Base-by-base conservation (phyloP, 2,329 filamentous ascomycete genomes). In the Apiospora hydei region DNA sequence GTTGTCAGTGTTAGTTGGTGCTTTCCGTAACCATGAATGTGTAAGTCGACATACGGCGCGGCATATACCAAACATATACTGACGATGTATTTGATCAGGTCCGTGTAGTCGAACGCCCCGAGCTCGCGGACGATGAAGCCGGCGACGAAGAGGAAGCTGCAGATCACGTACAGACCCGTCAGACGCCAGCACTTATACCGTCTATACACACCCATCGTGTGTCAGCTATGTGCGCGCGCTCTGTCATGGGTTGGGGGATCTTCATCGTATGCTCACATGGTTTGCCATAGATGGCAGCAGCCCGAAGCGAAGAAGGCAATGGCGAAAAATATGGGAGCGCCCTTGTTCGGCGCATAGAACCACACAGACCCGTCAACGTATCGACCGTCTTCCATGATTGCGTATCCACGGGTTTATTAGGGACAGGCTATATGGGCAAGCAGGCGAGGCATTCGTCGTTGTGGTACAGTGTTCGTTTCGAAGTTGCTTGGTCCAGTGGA, bases 161-260 rank as follows among this genome's bases (percentile, higher is more conserved):
- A 88, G 79, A 88, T 85, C 11, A 88, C 84, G 30, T 90, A 87
- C 4, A 91, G 79, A 0, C 85, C 79, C 0, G 87, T 89, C 18
- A 90, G 81, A 69, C 84, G 85, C 86, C 88, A 91, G 75, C 85
- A 88, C 74, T 87, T 88, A 77, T 90, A 88, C 70, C 82, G 86
- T 64, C 88, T 90, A 68, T 38, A 16, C 13, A 30, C 3, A 30
- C 26, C 26, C 26, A n/a, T 30, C 14, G 4, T 4, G 30, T 38
- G 53, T 61, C 46, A 49, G 47, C 24, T 26, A n/a, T n/a, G 7
- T 5, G 11, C 1, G 5, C 21, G 21, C 11, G 14, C 2, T 49
- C 6, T 57, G 3, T 21, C 4, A 21, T 49, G 74, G 8, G 46
- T 10, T 34, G 5, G 14, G 21, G 18, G 34, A 3, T 21, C 4